These are phyloP conservation scores for Alternaria sp. DNA, from an alignment of 2,329 filamentous ascomycete species.

Conservation along the genomic window DNA sequence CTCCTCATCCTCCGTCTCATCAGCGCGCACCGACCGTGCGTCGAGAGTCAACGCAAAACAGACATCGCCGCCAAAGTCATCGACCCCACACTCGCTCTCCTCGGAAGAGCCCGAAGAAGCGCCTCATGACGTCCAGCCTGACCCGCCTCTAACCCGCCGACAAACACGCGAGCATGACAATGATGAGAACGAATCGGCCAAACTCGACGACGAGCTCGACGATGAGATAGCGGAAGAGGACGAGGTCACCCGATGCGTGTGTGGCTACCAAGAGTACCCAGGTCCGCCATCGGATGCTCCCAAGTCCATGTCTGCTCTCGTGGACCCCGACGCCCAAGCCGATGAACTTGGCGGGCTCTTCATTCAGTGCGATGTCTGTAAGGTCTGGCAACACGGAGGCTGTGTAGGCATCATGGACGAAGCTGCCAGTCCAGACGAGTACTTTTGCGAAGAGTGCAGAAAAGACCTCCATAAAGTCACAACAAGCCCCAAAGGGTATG, in stretches of 20 bases:
- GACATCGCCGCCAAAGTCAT: slow-evolving; percentile 77
- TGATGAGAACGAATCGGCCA: slow-evolving; percentile 59
- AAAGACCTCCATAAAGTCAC: slow-evolving; percentile 89
- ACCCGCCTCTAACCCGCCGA: slow-evolving; percentile 75
- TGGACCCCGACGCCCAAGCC: slow-evolving; percentile 58
- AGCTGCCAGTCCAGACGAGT: slow-evolving; percentile 90
- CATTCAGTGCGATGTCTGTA: slow-evolving; percentile 96
- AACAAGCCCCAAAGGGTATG: slow-evolving; percentile 84
- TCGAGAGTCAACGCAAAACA: slow-evolving; percentile 77
- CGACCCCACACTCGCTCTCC: slow-evolving; percentile 75
- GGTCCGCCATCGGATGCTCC: slow-evolving; percentile 71
- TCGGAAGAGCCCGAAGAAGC: slow-evolving; percentile 72
- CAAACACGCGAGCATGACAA: slow-evolving; percentile 80
- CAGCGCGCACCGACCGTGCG: slow-evolving; percentile 76
- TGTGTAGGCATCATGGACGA: slow-evolving; percentile 98
- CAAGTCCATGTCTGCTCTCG: slow-evolving; percentile 63
- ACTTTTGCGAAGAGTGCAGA: slow-evolving; percentile 95
- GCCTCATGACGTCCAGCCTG: slow-evolving; percentile 60
- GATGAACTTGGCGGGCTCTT: slow-evolving; percentile 95
- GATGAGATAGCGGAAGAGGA: slow-evolving; percentile 75
- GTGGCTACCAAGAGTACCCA: slow-evolving; percentile 93
- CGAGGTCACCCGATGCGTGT: slow-evolving; percentile 94
- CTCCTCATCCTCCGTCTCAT: slow-evolving; percentile 74
- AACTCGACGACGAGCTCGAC: slow-evolving; percentile 63
- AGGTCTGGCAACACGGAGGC: slow-evolving; percentile 98